These are phyloP conservation scores for Naegleria gruberi DNA, from an alignment of 208 protist genomes.

Conservation along the genomic window DNA sequence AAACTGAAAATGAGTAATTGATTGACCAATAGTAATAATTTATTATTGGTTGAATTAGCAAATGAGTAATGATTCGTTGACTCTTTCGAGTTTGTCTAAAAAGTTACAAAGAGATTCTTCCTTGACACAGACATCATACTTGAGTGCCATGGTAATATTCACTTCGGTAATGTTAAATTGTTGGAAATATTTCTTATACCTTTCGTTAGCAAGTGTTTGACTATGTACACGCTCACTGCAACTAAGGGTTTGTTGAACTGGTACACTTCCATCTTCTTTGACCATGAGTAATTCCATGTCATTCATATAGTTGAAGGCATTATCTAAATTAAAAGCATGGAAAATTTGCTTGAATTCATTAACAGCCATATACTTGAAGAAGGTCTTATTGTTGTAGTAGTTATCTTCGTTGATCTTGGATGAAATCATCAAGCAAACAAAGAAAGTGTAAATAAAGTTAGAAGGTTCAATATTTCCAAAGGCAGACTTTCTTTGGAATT, in stretches of 20 bases:
- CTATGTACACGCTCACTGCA: not conserved
- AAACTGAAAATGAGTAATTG: too few relatives aligned
- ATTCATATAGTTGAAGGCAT: not conserved
- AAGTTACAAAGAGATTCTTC: not conserved
- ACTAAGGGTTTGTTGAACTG: not conserved
- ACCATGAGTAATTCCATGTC: not conserved
- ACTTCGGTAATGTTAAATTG: not conserved
- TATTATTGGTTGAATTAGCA: not conserved
- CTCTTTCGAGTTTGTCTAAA: not conserved
- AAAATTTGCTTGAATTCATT: not conserved
- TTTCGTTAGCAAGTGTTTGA: not conserved
- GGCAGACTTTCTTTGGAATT: not conserved
- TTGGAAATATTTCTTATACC: not conserved
- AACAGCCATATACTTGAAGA: not conserved
- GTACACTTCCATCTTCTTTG: not conserved
- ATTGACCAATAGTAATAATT: too few relatives aligned
- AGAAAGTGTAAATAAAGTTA: not conserved
- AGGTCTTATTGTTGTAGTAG: not conserved
- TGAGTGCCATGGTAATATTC: not conserved
- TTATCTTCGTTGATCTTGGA: not conserved
- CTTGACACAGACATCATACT: not conserved
- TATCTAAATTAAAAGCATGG: not conserved
- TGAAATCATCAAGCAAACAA: not conserved
- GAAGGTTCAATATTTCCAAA: not conserved
- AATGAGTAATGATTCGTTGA: not conserved